Conservation (phyloP, 129 eudicot species). For the Artemisia argyi region DNA sequence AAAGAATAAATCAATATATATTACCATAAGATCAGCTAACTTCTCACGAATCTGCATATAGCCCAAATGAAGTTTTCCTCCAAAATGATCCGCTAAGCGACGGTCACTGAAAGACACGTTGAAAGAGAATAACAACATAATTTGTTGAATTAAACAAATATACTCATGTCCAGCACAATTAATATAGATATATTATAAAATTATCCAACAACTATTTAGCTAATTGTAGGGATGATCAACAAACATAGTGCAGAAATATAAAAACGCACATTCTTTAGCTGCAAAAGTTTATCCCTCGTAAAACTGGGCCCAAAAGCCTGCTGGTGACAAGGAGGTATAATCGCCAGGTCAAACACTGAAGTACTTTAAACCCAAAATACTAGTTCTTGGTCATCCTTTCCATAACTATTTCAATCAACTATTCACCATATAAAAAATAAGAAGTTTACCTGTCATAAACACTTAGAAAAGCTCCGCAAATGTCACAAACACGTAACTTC, state of each 20-base stretch:
- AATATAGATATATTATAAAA: slow-evolving; percentile 13
- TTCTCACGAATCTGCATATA: slow-evolving; percentile 99
- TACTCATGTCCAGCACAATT: neutral
- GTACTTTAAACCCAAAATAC: slow-evolving; percentile 65
- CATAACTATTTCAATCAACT: slow-evolving; percentile 11
- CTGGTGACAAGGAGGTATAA: slow-evolving; percentile 99
- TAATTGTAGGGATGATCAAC: slow-evolving; percentile 63
- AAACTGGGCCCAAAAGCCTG: slow-evolving; percentile 99
- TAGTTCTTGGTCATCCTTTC: slow-evolving; percentile 37
- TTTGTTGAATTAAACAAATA: slow-evolving; percentile 5
- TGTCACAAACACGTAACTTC: slow-evolving; percentile 98
- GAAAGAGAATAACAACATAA: slow-evolving; percentile 14
- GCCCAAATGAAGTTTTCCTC: slow-evolving; percentile 96
- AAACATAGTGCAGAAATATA: slow-evolving; percentile 61
- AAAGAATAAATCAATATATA: neutral
- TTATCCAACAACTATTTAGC: slow-evolving; percentile 41
- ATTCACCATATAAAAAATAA: neutral
- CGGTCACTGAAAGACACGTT: slow-evolving; percentile 74
- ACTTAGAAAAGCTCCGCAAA: slow-evolving; percentile 97
- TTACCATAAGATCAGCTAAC: slow-evolving; percentile 87
- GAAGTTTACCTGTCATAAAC: slow-evolving; percentile 88
- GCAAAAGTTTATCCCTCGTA: slow-evolving; percentile 99
- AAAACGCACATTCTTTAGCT: slow-evolving; percentile 99
- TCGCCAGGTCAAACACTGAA: slow-evolving; percentile 92
- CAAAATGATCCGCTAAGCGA: slow-evolving; percentile 99